A percentile compares a stretch with the other conserved stretches of the same genome.
These are phyloP conservation scores for Lentinula lateritia DNA, from an alignment of 768 basidiomycete genomes.

Conservation along the genomic window DNA sequence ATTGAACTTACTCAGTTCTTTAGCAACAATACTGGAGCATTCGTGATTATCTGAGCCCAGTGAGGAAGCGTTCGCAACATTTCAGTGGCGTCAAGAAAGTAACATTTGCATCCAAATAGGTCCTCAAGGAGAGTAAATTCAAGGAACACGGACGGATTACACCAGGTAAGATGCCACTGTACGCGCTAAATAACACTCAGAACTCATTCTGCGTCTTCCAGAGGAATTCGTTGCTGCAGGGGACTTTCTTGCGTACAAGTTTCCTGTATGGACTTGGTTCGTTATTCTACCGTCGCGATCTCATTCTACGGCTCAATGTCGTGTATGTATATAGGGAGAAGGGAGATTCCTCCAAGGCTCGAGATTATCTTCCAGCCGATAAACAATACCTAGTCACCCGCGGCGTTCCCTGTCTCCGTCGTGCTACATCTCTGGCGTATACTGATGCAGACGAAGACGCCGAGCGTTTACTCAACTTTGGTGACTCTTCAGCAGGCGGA, in stretches of 20 bases:
- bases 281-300: constrained; percentile 19
- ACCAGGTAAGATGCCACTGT: constrained; percentile 53
- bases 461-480: constrained; percentile 86
- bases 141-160: constrained; percentile 97
- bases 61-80: constrained; percentile 31
- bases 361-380: constrained; percentile 91
- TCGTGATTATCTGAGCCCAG: constrained; percentile 90
- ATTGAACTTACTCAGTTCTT: constrained; percentile 4
- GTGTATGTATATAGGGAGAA: constrained; percentile 63
- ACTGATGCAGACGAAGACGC: constrained; percentile 96
- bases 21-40: constrained; percentile 93
- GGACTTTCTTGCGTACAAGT: constrained; percentile 96
- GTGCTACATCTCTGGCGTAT: constrained; percentile 88
- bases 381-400: constrained; percentile 96
- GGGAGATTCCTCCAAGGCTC: constrained; percentile 77
- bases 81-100: background rate
- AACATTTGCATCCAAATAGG: constrained; percentile 37
- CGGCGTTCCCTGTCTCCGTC: constrained; percentile 93
- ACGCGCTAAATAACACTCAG: constrained; percentile 9
- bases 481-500: constrained; percentile 48
- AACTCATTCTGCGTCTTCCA: constrained; percentile 21
- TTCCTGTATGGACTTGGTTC: constrained; percentile 96
- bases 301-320: constrained; percentile 4
- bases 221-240: constrained; percentile 99
- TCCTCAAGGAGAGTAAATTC: constrained; percentile 97